These are phyloP conservation scores for Penicillium sclerotigenum DNA, from an alignment of 2,329 filamentous ascomycete genomes.

Conservation along the genomic window DNA sequence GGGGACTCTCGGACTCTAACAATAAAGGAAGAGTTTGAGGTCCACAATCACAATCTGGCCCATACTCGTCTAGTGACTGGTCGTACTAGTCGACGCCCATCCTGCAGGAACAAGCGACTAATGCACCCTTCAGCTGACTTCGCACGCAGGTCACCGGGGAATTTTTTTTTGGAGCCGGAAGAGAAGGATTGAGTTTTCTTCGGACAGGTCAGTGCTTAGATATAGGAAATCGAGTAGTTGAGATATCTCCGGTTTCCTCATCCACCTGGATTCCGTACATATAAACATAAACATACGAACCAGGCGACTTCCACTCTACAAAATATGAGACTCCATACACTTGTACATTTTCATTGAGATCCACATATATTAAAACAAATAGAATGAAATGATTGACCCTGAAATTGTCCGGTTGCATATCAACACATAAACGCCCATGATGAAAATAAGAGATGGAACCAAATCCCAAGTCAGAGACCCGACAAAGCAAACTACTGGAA, in stretches of 20 bases:
- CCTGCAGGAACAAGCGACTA: constrained; percentile 34
- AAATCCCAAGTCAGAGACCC: neutral
- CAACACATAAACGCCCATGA: constrained; percentile 26
- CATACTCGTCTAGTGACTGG: constrained; percentile 14
- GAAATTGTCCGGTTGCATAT: constrained; percentile 17
- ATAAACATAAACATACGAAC: neutral
- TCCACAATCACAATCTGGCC: constrained; percentile 18
- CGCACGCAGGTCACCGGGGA: constrained; percentile 3
- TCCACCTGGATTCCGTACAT: neutral
- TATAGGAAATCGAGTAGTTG: neutral
- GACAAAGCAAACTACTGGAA: neutral
- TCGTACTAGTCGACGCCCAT: constrained; percentile 13
- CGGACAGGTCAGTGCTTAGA: neutral
- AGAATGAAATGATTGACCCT: constrained; percentile 16
- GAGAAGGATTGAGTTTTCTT: neutral
- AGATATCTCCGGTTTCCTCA: neutral
- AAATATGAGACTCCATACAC: neutral
- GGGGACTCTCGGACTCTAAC: neutral
- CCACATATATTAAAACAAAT: constrained; percentile 11
- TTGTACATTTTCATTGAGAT: constrained; percentile 1
- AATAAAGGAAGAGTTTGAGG: neutral
- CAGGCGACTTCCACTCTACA: neutral
- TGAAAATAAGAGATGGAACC: constrained; percentile 9
- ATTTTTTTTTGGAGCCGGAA: neutral
- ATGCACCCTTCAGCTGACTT: constrained; percentile 30